Evolutionary conservation across 306 rosid genomes (phyloP).

Genomic region (Sechiopsis laciniata): DNA sequence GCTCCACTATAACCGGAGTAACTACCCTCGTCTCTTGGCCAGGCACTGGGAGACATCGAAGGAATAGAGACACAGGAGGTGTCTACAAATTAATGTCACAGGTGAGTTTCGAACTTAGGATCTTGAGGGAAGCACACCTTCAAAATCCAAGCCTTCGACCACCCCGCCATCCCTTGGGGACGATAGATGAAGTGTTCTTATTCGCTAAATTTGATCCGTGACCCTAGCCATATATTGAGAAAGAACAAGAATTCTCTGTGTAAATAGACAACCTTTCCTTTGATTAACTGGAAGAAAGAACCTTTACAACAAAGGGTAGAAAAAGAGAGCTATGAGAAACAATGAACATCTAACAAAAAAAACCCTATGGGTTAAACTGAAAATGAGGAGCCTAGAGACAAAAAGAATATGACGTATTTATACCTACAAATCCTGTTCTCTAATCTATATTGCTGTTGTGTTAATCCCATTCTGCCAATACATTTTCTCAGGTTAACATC

Average conservation of each 20-base stretch:
- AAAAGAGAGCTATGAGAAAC: slow-evolving; percentile 7
- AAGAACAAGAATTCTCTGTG: neutral
- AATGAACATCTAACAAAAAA: slow-evolving; percentile 12
- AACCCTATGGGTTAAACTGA: slow-evolving; percentile 13
- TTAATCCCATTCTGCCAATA: slow-evolving; percentile 9
- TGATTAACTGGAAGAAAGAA: slow-evolving; percentile 9
- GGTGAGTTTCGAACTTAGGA: too few relatives aligned
- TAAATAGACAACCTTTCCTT: slow-evolving; percentile 4
- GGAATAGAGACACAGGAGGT: too few relatives aligned
- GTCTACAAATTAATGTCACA: too few relatives aligned
- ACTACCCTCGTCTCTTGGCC: too few relatives aligned
- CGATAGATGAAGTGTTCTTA: neutral
- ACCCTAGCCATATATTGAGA: neutral
- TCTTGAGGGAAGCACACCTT: too few relatives aligned
- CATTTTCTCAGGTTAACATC: slow-evolving; percentile 1
- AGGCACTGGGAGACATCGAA: too few relatives aligned
- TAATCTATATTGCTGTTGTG: slow-evolving; percentile 13
- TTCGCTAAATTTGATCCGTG: neutral
- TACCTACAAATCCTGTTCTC: slow-evolving; percentile 18
- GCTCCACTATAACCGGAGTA: too few relatives aligned
- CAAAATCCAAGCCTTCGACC: too few relatives aligned
- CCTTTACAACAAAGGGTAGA: slow-evolving; percentile 10
- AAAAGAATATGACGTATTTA: slow-evolving; percentile 12
- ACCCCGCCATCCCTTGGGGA: too few relatives aligned
- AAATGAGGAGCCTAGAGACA: slow-evolving; percentile 4